Evolutionary conservation across 768 basidiomycete species (phyloP), one percentile per base, ranked within the genome.

Genomic region (Kwoniella dendrophila): DNA sequence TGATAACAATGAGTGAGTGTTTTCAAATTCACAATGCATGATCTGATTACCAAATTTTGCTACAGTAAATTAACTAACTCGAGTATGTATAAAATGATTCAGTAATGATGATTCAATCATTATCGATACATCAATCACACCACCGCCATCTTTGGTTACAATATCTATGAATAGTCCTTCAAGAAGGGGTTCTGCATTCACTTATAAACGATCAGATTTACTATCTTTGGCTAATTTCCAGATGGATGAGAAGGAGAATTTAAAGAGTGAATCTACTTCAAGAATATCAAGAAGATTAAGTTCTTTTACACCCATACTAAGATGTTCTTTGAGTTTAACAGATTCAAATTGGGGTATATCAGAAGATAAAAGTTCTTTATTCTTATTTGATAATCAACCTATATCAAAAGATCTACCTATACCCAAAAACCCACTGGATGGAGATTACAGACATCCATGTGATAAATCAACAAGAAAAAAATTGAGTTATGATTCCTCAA

Each of bases 241-340:
- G n/a, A n/a, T n/a, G n/a, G n/a, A n/a, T n/a, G n/a, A n/a, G n/a
- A n/a, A n/a, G n/a, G n/a, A n/a, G 43, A 30, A 20, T 26, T 29
- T n/a, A 38, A 30, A 10, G 33, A 45, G 26, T 20, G 5, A 51
- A 34, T 1, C 12, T 10, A 14, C n/a, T 8, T 18, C 22, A n/a
- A 51, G 22, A 22, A 44, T 58, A 22, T 43, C 52, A 1, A 30
- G 63, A 33, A 40, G 63, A 44, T 32, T 63, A 44, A 62, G 44
- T 3, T 62, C 60, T 43, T 62, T 62, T 26, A 38, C 60, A 0
- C 60, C 60, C 24, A 62, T 62, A 24, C 18, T 62, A 5, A n/a
- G 60, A n/a, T 44, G n/a, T 33, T 36, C 50, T 12, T 26, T 41
- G 14, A 26, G 47, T 4, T 26, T 60, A 3, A 24, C 48, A 3